Conservation (phyloP, 177 flowering plant genomes). For the Vitis hybrid region DNA sequence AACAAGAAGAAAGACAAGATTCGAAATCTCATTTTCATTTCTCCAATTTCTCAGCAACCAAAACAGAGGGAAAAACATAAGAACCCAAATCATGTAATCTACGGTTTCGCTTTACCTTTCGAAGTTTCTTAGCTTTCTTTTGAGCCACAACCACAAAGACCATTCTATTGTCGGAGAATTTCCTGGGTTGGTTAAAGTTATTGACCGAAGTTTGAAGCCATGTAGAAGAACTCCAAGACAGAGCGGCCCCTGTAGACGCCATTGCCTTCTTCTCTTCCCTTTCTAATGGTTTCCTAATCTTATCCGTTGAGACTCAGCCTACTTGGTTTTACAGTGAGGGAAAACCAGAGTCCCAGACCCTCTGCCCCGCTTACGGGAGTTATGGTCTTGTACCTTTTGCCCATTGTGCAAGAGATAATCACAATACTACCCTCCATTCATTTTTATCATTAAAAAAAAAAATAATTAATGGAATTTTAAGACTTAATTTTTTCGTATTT, state of each 20-base stretch:
- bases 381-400: no score
- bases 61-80: background rate
- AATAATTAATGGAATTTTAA: no score
- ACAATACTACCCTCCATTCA: no score
- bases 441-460: no score
- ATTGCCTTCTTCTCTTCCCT: slow-evolving; percentile 13
- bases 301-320: no score
- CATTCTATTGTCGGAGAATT: slow-evolving; percentile 18
- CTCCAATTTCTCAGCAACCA: background rate
- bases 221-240: slow-evolving; percentile 48
- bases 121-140: slow-evolving; percentile 62
- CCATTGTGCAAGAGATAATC: no score
- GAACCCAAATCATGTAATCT: slow-evolving; percentile 1
- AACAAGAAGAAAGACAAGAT: background rate
- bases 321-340: no score
- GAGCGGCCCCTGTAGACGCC: slow-evolving; percentile 39
- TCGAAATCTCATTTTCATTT: background rate
- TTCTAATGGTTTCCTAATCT: background rate
- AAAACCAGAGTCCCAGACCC: no score
- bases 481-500: no score
- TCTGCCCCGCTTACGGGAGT: no score
- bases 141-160: slow-evolving; percentile 49
- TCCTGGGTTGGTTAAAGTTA: slow-evolving; percentile 22
- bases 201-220: slow-evolving; percentile 29
- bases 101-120: slow-evolving; percentile 39